A percentile compares a stretch with the other conserved stretches of the same genome.
Conservation (phyloP, 2,329 filamentous ascomycete genomes). For the Thielaviopsis punctulata region DNA sequence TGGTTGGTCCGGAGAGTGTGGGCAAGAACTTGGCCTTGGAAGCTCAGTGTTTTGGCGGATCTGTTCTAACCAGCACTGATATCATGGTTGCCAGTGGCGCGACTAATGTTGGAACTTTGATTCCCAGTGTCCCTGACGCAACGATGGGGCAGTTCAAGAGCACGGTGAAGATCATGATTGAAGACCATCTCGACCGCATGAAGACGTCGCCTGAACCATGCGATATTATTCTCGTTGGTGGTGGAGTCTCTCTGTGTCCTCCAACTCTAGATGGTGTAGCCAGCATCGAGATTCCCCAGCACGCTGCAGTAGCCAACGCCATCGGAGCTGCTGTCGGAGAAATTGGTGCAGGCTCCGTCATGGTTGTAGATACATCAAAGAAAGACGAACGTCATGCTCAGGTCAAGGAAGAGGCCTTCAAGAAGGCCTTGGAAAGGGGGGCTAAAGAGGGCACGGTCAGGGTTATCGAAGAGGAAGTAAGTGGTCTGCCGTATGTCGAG, state of each 20-base stretch:
- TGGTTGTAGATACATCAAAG: conserved; percentile 13
- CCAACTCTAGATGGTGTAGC: conserved; percentile 13
- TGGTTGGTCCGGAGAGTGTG: conserved; percentile 18
- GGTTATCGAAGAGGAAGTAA: conserved; percentile 14
- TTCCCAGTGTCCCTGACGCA: conserved; percentile 12
- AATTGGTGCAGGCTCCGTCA: conserved; percentile 14
- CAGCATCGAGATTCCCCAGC: conserved; percentile 13
- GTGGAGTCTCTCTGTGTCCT: conserved; percentile 14
- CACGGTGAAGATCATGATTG: conserved; percentile 13
- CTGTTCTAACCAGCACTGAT: conserved; percentile 15
- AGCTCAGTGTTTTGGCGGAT: conserved; percentile 15
- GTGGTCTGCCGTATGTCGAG: conserved; percentile 15
- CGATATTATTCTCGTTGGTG: conserved; percentile 15
- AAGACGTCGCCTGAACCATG: conserved; percentile 14
- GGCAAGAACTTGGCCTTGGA: conserved; percentile 14
- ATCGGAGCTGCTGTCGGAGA: conserved; percentile 15
- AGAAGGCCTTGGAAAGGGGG: conserved; percentile 13
- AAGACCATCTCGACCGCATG: conserved; percentile 14
- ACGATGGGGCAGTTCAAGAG: conserved; percentile 12
- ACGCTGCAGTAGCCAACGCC: conserved; percentile 15
- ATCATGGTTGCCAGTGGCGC: conserved; percentile 14
- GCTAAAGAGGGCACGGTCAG: conserved; percentile 11
- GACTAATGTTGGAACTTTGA: conserved; percentile 16
- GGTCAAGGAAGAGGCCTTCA: conserved; percentile 13
- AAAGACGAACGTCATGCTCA: conserved; percentile 12